Evolutionary conservation across 768 basidiomycete species (phyloP), one percentile per base, ranked within the genome.

Genomic region (Piloderma croceum): DNA sequence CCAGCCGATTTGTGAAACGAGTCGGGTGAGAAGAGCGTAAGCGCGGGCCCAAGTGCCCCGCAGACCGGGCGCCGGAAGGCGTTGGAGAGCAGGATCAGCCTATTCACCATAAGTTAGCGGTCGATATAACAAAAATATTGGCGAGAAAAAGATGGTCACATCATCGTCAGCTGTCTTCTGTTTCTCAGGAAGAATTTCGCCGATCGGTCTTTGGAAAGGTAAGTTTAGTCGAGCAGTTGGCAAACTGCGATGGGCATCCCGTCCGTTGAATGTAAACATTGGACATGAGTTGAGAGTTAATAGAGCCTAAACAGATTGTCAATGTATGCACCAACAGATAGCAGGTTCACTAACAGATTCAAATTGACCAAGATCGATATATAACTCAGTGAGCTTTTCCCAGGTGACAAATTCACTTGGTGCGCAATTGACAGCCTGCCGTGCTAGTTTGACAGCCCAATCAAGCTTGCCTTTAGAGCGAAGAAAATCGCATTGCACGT

Each of bases 191-290:
- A 99, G 70, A 29, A 98, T 90, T 33, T 94, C 91, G 5, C 81
- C 80, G 46, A 98, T 91, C 33, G 83, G 77, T 40, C 82, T 76
- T 47, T 84, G 85, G 57, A 87, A 78, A 1, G 96, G 96, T 1
- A 96, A 70, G 60, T 93, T 90, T 5, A 92, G 74, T 44, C 82
- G 79, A 2, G 83, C 69, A 13, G 92, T 81, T 2, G 84, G 70
- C 7, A 97, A 78, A 58, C 76, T 79, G 3, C 92, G 78, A 58
- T 99, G 96, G 3, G 83, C 71, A 60, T 99, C 96, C 17, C 93
- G 81, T 32, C 96, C 94, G 55, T 96, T 96, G 67, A 88, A 98
- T 6, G 96, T 98, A 65, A 99, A 99, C 96, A 99, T 98, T 3
- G 94, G 93, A 66, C 96, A 97, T n/a, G 93, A 97, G 58, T 97